A percentile compares a stretch with the other conserved stretches of the same genome.
phyloP scores from a whole-genome alignment of 2,329 filamentous ascomycete species.

The Fusarium chuoi region DNA sequence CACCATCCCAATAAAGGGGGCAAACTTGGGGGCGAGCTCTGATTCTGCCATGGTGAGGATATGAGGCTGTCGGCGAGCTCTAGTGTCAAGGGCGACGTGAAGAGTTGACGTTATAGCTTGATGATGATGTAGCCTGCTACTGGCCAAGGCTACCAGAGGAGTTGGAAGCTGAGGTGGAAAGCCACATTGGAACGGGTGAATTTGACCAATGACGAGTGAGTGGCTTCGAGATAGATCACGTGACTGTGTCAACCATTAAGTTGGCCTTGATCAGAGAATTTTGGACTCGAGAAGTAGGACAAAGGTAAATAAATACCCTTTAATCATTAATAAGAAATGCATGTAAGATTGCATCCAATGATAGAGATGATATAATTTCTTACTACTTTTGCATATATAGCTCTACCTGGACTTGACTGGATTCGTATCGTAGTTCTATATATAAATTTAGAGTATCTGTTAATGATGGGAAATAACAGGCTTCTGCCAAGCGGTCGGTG shows the following conservation, averaged over 20 bases:
- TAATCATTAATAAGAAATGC: neutral
- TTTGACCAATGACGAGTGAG: slow-evolving; percentile 30
- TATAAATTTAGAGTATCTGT: neutral
- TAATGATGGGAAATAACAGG: neutral
- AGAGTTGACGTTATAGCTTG: slow-evolving; percentile 39
- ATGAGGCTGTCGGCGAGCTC: slow-evolving; percentile 33
- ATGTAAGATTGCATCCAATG: neutral
- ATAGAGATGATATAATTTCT: neutral
- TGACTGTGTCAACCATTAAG: neutral
- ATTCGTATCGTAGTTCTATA: neutral
- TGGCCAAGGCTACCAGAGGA: slow-evolving; percentile 38
- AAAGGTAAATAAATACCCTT: neutral
- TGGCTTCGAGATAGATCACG: slow-evolving; percentile 6
- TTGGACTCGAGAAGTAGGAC: neutral
- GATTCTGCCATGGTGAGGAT: slow-evolving; percentile 59
- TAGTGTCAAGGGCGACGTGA: slow-evolving; percentile 31
- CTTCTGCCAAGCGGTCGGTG: neutral
- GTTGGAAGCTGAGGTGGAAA: slow-evolving; percentile 38
- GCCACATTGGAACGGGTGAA: slow-evolving; percentile 12
- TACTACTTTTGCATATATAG: neutral
- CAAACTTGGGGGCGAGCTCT: slow-evolving; percentile 79
- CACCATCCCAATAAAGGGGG: slow-evolving; percentile 90
- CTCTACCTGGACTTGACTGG: neutral
- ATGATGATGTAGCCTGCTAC: slow-evolving; percentile 45
- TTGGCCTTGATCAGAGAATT: neutral